These are phyloP conservation scores for Gossypium stocksii DNA, from an alignment of 345 rosid species.

Conservation along the genomic window DNA sequence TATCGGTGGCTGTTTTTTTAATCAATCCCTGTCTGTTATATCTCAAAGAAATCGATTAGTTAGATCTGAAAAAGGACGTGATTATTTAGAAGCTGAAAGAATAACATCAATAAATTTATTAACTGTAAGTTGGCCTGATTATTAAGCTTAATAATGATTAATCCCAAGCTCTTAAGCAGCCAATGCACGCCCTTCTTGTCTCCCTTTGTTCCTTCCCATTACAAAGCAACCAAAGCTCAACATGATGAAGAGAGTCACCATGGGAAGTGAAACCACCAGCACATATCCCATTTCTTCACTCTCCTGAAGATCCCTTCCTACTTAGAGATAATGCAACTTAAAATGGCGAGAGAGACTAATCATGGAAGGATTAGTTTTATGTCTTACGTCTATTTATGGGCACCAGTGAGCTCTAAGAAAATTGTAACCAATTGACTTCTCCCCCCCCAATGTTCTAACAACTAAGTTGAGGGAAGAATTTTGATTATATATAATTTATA, in stretches of 20 bases:
- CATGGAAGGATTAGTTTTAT: background rate
- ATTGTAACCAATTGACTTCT: background rate
- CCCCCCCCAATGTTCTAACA: background rate
- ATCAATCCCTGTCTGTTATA: background rate
- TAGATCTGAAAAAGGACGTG: background rate
- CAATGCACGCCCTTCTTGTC: slow-evolving; percentile 35
- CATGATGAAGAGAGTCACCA: slow-evolving; percentile 3
- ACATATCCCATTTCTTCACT: slow-evolving; percentile 1
- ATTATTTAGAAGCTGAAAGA: background rate
- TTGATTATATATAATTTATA: background rate
- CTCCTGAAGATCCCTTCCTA: background rate
- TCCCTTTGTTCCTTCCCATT: slow-evolving; percentile 57
- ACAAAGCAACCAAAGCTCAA: slow-evolving; percentile 49
- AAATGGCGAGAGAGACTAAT: background rate
- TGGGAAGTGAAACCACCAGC: slow-evolving; percentile 7
- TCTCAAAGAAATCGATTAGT: background rate
- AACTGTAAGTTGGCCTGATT: too few relatives aligned
- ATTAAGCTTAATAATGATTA: too few relatives aligned
- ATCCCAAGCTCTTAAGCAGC: slow-evolving; percentile 6
- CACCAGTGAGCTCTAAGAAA: background rate
- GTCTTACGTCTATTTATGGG: background rate
- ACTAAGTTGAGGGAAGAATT: background rate
- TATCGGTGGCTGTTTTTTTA: background rate
- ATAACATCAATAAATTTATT: background rate
- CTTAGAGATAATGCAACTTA: background rate